phyloP scores from a whole-genome alignment of 2,329 filamentous ascomycete genomes.

The Aspergillus luchuensis region DNA sequence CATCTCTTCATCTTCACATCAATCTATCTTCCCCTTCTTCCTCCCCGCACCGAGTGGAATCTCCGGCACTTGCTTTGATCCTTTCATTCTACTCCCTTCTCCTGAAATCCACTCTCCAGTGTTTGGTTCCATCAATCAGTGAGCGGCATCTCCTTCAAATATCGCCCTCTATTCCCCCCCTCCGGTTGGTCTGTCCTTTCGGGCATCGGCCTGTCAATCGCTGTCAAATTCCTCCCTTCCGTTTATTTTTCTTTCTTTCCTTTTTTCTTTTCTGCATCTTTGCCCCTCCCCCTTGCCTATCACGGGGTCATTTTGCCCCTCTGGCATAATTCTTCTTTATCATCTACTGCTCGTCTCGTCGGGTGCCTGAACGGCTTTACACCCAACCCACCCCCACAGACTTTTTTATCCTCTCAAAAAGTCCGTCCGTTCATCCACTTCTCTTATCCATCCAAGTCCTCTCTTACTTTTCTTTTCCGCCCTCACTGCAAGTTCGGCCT shows the following conservation, averaged over 20 bases:
- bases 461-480: background rate
- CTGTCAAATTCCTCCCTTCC: background rate
- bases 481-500: background rate
- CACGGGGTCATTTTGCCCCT: slow-evolving; percentile 9
- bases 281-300: slow-evolving; percentile 5
- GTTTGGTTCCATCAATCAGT: background rate
- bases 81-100: background rate
- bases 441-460: background rate
- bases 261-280: slow-evolving; percentile 1
- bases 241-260: too few species aligned
- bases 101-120: slow-evolving; percentile 7
- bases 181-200: slow-evolving; percentile 6
- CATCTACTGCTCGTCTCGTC: slow-evolving; percentile 13
- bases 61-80: background rate
- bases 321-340: slow-evolving; percentile 9
- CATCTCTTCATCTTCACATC: slow-evolving; percentile 1
- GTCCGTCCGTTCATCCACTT: background rate
- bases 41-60: background rate
- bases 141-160: slow-evolving; percentile 4
- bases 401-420: background rate
- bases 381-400: slow-evolving; percentile 3
- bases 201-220: slow-evolving; percentile 7
- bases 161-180: background rate
- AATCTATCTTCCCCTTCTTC: background rate
- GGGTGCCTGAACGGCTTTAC: slow-evolving; percentile 17